A percentile compares a stretch with the other conserved stretches of the same genome.
Conservation (phyloP, 1,284 basidiomycete species). For the Pseudozyma tsukubaensis region DNA sequence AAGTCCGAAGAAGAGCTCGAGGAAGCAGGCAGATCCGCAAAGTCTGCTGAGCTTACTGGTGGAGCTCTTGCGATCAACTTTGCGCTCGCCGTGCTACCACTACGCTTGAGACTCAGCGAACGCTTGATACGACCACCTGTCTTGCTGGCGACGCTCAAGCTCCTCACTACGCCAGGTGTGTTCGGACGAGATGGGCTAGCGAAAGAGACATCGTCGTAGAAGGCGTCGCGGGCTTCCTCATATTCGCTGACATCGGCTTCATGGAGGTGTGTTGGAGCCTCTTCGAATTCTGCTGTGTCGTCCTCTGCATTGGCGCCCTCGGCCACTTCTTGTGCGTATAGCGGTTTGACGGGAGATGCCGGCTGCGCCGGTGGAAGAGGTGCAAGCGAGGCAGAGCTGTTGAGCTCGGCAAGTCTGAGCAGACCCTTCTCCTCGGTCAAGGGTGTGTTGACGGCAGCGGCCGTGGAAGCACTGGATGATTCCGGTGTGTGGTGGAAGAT, state of each 20-base stretch:
- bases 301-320: neutral
- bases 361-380: neutral
- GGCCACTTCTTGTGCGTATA: conserved; percentile 29
- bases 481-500: conserved; percentile 24
- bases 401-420: conserved; percentile 21
- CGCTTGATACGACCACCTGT: conserved; percentile 34
- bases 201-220: conserved; percentile 17
- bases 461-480: conserved; percentile 10
- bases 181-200: conserved; percentile 7
- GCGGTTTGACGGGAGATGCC: conserved; percentile 2
- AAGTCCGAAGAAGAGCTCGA: conserved; percentile 30
- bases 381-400: neutral
- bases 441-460: conserved; percentile 17
- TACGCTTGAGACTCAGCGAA: conserved; percentile 46
- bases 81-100: conserved; percentile 26
- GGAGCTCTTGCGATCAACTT: conserved; percentile 46
- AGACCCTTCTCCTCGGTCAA: conserved; percentile 25
- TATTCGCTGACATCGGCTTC: conserved; percentile 11
- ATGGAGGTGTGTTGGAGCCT: neutral
- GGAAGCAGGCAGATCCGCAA: conserved; percentile 31
- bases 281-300: conserved; percentile 1
- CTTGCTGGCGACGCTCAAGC: conserved; percentile 30
- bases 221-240: conserved; percentile 36
- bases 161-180: conserved; percentile 21
- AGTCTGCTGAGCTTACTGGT: conserved; percentile 51